These are phyloP conservation scores for Paecilomyces sp. DNA, from an alignment of 2,329 filamentous ascomycete genomes.

Conservation along the genomic window DNA sequence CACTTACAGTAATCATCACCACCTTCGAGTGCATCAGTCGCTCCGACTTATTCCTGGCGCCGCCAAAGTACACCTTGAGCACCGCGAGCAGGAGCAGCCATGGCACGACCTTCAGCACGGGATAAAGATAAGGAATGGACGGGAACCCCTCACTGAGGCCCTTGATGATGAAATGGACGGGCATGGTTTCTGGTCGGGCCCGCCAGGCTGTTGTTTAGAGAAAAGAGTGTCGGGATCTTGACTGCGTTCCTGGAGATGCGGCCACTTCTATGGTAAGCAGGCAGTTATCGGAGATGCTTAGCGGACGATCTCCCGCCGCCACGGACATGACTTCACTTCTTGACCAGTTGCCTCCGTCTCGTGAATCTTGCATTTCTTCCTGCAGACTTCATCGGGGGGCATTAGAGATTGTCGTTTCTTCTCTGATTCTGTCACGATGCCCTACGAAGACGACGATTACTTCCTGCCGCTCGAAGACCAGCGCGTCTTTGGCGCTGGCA, in stretches of 20 bases:
- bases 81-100: conserved; percentile 47
- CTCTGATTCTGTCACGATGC: conserved; percentile 10
- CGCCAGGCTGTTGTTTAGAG: background rate
- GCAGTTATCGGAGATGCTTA: conserved; percentile 1
- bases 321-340: background rate
- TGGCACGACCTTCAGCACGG: conserved; percentile 46
- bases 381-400: background rate
- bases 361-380: background rate
- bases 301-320: conserved; percentile 16
- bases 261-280: background rate
- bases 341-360: background rate
- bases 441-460: conserved; percentile 49
- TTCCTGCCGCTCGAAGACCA: conserved; percentile 53
- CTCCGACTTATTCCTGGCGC: conserved; percentile 66
- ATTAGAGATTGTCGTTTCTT: background rate
- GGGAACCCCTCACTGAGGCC: conserved; percentile 48
- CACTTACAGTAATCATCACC: conserved; percentile 72
- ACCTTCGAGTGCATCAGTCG: conserved; percentile 89
- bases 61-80: conserved; percentile 71
- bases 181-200: conserved; percentile 43
- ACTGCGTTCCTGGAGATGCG: background rate
- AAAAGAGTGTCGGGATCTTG: background rate
- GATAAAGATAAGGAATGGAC: conserved; percentile 47
- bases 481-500: conserved; percentile 55
- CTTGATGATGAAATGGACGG: conserved; percentile 52